Evolutionary conservation across 2,329 filamentous ascomycete species (phyloP), one percentile per base, ranked within the genome.

Genomic region (Colletotrichum tofieldiae): DNA sequence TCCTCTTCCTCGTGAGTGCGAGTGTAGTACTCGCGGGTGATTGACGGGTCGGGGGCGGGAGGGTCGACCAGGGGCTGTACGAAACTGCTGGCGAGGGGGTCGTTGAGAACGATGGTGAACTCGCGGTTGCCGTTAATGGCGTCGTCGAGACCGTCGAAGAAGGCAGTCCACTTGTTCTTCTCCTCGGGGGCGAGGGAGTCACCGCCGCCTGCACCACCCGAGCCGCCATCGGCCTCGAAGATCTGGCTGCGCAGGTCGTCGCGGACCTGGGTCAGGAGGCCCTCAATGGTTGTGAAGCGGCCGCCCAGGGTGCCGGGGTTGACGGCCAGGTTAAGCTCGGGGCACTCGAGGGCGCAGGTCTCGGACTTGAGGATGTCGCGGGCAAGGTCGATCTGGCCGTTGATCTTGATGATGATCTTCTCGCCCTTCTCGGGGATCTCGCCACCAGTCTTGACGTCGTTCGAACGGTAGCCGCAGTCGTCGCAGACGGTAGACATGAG

Each of bases 361-460:
- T 99, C 96, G 76, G 93, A 95, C 86, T 99, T 99, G 78, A 99
- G 92, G 73, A 99, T 97, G 79, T 99, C 96, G 74, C 96, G 91
- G 16, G 92, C 93, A 54, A 99, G 88, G 81, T 99, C 96, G 47
- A 67, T 52, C 71, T 91, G 88, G 41, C 85, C 80, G 43, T 84
- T 90, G 67, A 98, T 93, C 65, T 88, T 85, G 35, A 99, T 87
- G 0, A 89, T 95, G 77, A 98, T 97, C 76, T 92, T 93, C 82
- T 93, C 93, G 73, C 96, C 96, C 80, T 93, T 91, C 67, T 93
- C 92, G 11, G 96, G 96, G 29, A 99, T 92, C 78, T 93, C 95
- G 66, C 96, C 96, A 75, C 96, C 96, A 1, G 96, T 98, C 88
- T 98, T 98, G 80, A 99, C 94, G 81, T 99, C 96, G 82, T 97